A percentile compares a stretch with the other conserved stretches of the same genome.
Evolutionary conservation across 371 early-diverging fungal species (phyloP).

Genomic region (Smittium culicis): DNA sequence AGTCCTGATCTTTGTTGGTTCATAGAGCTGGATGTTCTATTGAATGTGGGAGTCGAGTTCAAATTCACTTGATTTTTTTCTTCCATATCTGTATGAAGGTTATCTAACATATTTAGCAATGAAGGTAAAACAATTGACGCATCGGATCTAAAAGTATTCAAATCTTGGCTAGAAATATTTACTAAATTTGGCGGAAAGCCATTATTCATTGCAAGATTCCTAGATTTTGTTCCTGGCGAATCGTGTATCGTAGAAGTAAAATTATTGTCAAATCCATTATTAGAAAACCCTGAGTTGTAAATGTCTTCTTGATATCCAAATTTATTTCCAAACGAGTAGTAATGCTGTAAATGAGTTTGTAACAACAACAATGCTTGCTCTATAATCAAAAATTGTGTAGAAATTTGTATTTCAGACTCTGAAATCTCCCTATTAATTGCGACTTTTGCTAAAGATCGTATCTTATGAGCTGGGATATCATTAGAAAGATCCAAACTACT

Average conservation of each 20-base stretch:
- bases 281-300: not conserved
- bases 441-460: not conserved
- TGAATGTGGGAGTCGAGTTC: no score
- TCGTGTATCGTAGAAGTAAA: not conserved
- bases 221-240: slow-evolving; percentile 1
- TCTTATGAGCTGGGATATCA: not conserved
- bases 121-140: slow-evolving; percentile 35
- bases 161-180: slow-evolving; percentile 30
- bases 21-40: slow-evolving; percentile 10
- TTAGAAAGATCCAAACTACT: not conserved
- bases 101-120: slow-evolving; percentile 25
- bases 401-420: not conserved
- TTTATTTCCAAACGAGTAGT: slow-evolving; percentile 20
- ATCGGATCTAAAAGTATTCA: slow-evolving; percentile 32
- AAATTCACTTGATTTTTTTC: slow-evolving; percentile 1
- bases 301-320: slow-evolving; percentile 12
- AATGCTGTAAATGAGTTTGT: not conserved
- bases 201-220: slow-evolving; percentile 8
- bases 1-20: slow-evolving; percentile 20
- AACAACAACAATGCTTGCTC: not conserved
- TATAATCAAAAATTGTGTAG: not conserved
- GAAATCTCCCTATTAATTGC: not conserved
- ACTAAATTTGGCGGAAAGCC: slow-evolving; percentile 25
- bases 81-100: slow-evolving; percentile 30
- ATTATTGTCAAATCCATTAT: not conserved